phyloP scores from a whole-genome alignment of 345 rosid genomes.

The Capsella bursapastoris region DNA sequence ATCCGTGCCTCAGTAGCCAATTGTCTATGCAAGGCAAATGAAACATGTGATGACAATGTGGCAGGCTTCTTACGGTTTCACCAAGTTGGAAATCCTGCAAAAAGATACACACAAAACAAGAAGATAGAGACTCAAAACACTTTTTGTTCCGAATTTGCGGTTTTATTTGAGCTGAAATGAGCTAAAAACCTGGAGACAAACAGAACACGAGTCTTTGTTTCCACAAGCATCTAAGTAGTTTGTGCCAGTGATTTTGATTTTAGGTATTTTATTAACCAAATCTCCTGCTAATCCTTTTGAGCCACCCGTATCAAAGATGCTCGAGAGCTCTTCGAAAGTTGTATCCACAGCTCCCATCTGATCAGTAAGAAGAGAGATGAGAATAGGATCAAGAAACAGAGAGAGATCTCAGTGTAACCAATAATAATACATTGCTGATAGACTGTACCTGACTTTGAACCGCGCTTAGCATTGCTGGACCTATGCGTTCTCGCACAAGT shows the following conservation, averaged over 20 bases:
- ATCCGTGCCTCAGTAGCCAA: slow-evolving; percentile 92
- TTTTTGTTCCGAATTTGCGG: neutral
- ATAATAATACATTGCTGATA: neutral
- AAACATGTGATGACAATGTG: slow-evolving; percentile 98
- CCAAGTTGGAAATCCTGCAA: slow-evolving; percentile 90
- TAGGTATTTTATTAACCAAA: slow-evolving; percentile 81
- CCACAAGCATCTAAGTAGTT: slow-evolving; percentile 75
- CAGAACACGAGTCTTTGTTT: slow-evolving; percentile 84
- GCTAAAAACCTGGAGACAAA: slow-evolving; percentile 87
- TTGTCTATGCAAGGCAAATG: slow-evolving; percentile 96
- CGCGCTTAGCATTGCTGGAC: slow-evolving; percentile 99
- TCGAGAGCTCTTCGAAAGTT: slow-evolving; percentile 73
- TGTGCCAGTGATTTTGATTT: slow-evolving; percentile 65
- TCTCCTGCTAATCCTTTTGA: slow-evolving; percentile 82
- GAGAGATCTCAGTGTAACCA: slow-evolving; percentile 12
- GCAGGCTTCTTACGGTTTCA: slow-evolving; percentile 91
- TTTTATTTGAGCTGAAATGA: neutral
- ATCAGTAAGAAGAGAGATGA: slow-evolving; percentile 18
- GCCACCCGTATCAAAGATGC: slow-evolving; percentile 84
- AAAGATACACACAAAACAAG: neutral
- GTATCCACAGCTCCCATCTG: slow-evolving; percentile 97
- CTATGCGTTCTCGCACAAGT: slow-evolving; percentile 94
- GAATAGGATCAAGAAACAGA: neutral
- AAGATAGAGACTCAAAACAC: neutral
- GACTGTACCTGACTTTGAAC: slow-evolving; percentile 94